Evolutionary conservation across 441 rosid genomes (phyloP).

Genomic region (Hura crepitans): DNA sequence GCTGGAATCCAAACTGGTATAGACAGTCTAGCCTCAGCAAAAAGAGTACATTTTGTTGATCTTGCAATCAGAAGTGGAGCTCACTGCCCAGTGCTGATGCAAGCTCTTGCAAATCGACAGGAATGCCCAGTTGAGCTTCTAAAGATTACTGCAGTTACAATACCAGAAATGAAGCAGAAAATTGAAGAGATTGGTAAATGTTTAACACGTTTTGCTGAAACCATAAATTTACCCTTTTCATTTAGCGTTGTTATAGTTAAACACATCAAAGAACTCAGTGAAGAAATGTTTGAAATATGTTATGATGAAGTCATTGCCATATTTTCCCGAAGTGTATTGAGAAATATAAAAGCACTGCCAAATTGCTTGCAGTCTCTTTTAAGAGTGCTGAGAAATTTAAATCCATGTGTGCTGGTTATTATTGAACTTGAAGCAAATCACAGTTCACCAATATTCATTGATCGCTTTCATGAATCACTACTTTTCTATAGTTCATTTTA

Average conservation of each 20-base stretch:
- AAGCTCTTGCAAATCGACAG: constrained; percentile 29
- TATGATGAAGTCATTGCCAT: constrained; percentile 29
- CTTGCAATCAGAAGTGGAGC: constrained; percentile 22
- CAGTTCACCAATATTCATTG: constrained; percentile 20
- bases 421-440: constrained; percentile 31
- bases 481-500: constrained; percentile 19
- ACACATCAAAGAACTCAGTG: constrained; percentile 27
- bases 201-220: constrained; percentile 26
- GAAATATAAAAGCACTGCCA: constrained; percentile 21
- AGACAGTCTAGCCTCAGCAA: constrained; percentile 21
- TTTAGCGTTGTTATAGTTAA: constrained; percentile 24
- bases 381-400: constrained; percentile 23
- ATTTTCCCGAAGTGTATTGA: constrained; percentile 17
- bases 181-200: constrained; percentile 30
- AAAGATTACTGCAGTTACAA: constrained; percentile 32
- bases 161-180: not conserved
- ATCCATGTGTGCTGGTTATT: constrained; percentile 30
- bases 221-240: constrained; percentile 28
- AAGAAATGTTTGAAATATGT: constrained; percentile 27
- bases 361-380: constrained; percentile 24
- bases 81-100: constrained; percentile 28
- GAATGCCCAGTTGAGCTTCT: constrained; percentile 31
- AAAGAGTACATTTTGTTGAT: constrained; percentile 28
- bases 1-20: constrained; percentile 28
- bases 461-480: constrained; percentile 26